Evolutionary conservation across 2,329 filamentous ascomycete species (phyloP), one percentile per base, ranked within the genome.

Genomic region (Ophiobolus disseminans): DNA sequence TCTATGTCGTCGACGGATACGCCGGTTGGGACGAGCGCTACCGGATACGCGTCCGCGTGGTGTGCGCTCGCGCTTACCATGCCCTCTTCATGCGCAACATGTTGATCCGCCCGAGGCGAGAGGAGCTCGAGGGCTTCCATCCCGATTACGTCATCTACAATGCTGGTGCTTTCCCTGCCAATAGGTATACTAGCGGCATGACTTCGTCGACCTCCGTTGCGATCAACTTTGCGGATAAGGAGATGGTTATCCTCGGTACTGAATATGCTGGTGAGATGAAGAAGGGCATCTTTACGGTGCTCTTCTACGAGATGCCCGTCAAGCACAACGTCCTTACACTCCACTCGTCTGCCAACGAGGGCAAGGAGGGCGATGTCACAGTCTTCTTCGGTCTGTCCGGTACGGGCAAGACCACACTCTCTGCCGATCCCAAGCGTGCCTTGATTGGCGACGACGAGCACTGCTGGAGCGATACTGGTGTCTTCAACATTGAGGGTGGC

Each of bases 91-190:
- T 99, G 94, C 90, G 92, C 74, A 99, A 99, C 84, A 99, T 99
- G 94, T 89, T 99, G 73, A 99, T 99, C 82, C 89, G 94, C 66
- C 94, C 94, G 57, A 82, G 87, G 43, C 85, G 85, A 57, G 90
- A 95, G 78, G 92, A 99, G 82, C 87, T 99, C 45, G 89, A 96
- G 81, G 86, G 91, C 79, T 99, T 99, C 86, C 90, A 96, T 78
- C 94, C 94, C 68, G 93, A 99, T 82, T 99, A 99, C 82, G 93
- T 93, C 70, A 97, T 99, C 81, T 99, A 99, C 88, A 99, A 99
- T 75, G 94, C 92, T 57, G 94, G 94, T 64, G 90, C 90, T 56
- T 99, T 99, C 89, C 94, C 94, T 37, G 94, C 94, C 73, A 99
- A 99, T 83, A 87, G 93, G 78, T 99, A 88, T 80, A 99, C 94